A percentile compares a stretch with the other conserved stretches of the same genome.
Evolutionary conservation across 2,329 filamentous ascomycete species (phyloP).

Genomic region (Trichoderma afroharzianum): DNA sequence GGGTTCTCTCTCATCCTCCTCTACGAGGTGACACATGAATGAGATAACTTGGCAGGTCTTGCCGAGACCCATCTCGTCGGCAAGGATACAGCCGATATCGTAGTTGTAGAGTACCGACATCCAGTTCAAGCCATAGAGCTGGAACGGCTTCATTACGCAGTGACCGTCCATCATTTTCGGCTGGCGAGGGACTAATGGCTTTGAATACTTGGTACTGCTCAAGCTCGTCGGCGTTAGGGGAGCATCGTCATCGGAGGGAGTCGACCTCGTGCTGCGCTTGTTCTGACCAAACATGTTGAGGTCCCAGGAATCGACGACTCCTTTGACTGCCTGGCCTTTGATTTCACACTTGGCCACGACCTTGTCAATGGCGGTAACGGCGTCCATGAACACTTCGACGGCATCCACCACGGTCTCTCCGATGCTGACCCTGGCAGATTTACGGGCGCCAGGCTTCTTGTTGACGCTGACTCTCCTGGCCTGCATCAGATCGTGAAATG

Average conservation of each 20-base stretch:
- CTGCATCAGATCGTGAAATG: constrained; percentile 64
- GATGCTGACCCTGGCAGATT: constrained; percentile 44
- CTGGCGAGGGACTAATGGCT: constrained; percentile 54
- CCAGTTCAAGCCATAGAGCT: constrained; percentile 94
- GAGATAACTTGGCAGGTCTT: constrained; percentile 97
- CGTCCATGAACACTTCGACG: constrained; percentile 68
- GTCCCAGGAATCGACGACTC: constrained; percentile 46
- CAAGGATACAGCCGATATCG: constrained; percentile 81
- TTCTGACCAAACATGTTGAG: constrained; percentile 45
- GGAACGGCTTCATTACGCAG: constrained; percentile 84
- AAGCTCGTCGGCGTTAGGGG: constrained; percentile 43
- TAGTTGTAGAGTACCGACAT: constrained; percentile 77
- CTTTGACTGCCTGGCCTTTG: constrained; percentile 57
- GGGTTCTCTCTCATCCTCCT: constrained; percentile 47
- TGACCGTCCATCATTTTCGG: constrained; percentile 74
- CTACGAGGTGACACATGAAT: constrained; percentile 78
- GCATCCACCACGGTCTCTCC: constrained; percentile 52
- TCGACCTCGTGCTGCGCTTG: constrained; percentile 31
- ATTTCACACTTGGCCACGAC: constrained; percentile 73
- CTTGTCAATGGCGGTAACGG: constrained; percentile 78
- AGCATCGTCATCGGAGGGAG: constrained; percentile 33
- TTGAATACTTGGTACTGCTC: constrained; percentile 32
- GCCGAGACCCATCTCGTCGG: constrained; percentile 94
- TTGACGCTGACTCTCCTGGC: constrained; percentile 61
- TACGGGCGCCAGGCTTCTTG: constrained; percentile 45